phyloP scores from a whole-genome alignment of 2,329 filamentous ascomycete genomes.

The Cladosporium sp. region DNA sequence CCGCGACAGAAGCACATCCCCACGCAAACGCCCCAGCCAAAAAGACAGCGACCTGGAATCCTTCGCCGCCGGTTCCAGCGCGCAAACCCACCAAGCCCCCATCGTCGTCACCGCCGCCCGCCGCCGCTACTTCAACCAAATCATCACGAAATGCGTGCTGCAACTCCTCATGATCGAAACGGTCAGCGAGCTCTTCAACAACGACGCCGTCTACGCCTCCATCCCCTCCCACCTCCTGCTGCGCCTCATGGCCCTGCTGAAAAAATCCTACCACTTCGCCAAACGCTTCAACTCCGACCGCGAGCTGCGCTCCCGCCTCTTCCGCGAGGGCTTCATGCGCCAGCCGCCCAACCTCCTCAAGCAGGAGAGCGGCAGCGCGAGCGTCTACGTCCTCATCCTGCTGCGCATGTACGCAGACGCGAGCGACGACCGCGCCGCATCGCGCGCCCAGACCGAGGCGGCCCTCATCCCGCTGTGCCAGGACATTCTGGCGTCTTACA shows the following conservation, averaged over 20 bases:
- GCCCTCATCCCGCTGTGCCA: constrained; percentile 92
- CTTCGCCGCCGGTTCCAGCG: constrained; percentile 70
- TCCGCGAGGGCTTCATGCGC: constrained; percentile 99
- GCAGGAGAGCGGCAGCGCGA: constrained; percentile 88
- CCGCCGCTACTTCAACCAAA: constrained; percentile 95
- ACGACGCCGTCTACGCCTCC: constrained; percentile 87
- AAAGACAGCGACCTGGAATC: constrained; percentile 61
- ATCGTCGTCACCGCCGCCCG: constrained; percentile 90
- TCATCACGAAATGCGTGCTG: constrained; percentile 96
- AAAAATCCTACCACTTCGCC: constrained; percentile 94
- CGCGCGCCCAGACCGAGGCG: constrained; percentile 77
- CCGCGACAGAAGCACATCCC: constrained; percentile 16
- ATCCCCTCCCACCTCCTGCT: constrained; percentile 89
- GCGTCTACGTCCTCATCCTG: constrained; percentile 92
- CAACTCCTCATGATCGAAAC: constrained; percentile 99
- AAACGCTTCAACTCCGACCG: constrained; percentile 98
- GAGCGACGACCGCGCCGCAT: constrained; percentile 73
- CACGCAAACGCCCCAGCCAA: constrained; percentile 6
- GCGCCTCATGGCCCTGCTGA: constrained; percentile 87
- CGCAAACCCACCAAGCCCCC: constrained; percentile 73
- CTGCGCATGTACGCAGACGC: constrained; percentile 97
- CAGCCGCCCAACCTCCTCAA: constrained; percentile 97
- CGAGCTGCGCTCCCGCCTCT: constrained; percentile 87
- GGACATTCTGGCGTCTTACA: constrained; percentile 86
- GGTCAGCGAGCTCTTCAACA: constrained; percentile 96